Conservation (phyloP, 2,329 filamentous ascomycete species). For the Fusarium bactridioides region DNA sequence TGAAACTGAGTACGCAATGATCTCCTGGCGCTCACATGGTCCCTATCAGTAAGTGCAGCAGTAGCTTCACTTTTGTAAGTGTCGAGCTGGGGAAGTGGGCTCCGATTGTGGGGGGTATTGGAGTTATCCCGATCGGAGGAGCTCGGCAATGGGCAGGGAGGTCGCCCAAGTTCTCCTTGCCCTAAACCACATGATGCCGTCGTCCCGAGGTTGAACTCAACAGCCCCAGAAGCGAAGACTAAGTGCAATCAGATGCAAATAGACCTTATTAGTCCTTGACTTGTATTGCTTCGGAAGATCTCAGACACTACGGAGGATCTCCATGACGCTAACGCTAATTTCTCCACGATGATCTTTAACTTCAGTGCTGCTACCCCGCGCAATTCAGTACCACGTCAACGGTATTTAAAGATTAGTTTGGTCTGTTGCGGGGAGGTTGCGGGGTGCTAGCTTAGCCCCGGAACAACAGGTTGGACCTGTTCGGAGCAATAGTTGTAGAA, state of each 20-base stretch:
- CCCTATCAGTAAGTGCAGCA: rapidly evolving
- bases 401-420: background rate
- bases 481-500: no score
- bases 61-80: background rate
- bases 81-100: background rate
- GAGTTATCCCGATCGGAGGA: background rate
- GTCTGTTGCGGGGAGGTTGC: background rate
- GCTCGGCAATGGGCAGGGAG: background rate
- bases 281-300: background rate
- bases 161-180: background rate
- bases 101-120: background rate
- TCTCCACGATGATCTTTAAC: background rate
- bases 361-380: background rate
- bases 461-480: no score
- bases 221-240: background rate
- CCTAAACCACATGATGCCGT: background rate
- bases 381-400: background rate
- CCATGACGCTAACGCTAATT: background rate
- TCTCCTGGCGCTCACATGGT: rapidly evolving
- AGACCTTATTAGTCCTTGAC: no score
- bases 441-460: no score
- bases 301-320: background rate
- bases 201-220: background rate
- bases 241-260: background rate
- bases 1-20: background rate